Conservation (phyloP, 139 green algal genomes). For the Eudorina sp. region DNA sequence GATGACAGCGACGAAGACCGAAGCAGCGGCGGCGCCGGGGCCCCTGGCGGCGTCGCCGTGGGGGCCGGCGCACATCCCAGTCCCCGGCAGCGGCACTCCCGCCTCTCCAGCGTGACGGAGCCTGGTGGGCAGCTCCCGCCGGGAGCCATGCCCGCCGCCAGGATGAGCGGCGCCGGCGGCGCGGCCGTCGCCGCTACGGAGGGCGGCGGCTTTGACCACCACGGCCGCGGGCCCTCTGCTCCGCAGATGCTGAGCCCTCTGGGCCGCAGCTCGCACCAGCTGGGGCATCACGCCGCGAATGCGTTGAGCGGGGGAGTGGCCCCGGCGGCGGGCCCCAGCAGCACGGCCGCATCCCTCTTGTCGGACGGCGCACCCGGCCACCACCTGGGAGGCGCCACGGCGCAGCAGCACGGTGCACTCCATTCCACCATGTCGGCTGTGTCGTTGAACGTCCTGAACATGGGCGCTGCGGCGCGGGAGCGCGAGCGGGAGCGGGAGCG, state of each 20-base stretch:
- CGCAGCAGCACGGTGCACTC: neutral
- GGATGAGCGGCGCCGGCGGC: neutral
- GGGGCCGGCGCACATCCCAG: conserved; percentile 2
- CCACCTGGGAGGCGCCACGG: no score
- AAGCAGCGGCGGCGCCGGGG: neutral
- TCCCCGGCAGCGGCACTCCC: conserved; percentile 16
- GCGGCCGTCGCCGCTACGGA: neutral
- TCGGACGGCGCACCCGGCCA: no score
- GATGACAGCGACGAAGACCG: conserved; percentile 25
- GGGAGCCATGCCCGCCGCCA: neutral
- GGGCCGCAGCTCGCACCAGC: conserved; percentile 1
- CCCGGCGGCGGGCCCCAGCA: neutral
- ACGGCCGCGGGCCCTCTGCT: neutral
- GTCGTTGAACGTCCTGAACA: neutral
- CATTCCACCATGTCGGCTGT: conserved; percentile 1
- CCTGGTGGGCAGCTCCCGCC: conserved; percentile 9
- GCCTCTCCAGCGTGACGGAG: conserved; percentile 25
- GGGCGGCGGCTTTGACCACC: neutral
- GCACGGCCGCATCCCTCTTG: no score
- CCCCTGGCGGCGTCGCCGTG: neutral
- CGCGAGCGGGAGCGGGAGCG: neutral
- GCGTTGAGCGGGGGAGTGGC: neutral
- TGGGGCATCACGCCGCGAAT: neutral
- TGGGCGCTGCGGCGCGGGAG: neutral
- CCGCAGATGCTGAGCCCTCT: conserved; percentile 32